phyloP scores from a whole-genome alignment of 2,329 filamentous ascomycete species.

The Cyphellophora attinorum region DNA sequence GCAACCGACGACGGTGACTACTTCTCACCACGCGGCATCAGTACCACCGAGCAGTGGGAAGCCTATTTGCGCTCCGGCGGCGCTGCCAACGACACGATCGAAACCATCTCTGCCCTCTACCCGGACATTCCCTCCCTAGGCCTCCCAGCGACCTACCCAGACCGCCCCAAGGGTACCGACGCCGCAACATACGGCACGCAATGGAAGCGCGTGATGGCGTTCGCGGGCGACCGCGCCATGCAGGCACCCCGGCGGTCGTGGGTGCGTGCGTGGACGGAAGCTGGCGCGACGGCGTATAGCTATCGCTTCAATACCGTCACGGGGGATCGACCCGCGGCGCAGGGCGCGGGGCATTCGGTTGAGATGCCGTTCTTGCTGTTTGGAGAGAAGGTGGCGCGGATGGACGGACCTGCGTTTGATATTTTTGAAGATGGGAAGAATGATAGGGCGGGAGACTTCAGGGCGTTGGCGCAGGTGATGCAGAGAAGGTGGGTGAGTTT shows the following conservation, averaged over 20 bases:
- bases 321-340: constrained; percentile 31
- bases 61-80: background rate
- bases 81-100: constrained; percentile 38
- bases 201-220: constrained; percentile 47
- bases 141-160: constrained; percentile 35
- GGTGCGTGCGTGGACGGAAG: constrained; percentile 41
- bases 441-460: constrained; percentile 32
- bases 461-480: constrained; percentile 38
- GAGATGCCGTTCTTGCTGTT: constrained; percentile 46
- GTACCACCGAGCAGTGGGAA: constrained; percentile 30
- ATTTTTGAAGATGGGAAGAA: constrained; percentile 25
- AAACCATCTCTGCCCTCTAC: constrained; percentile 33
- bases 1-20: constrained; percentile 54
- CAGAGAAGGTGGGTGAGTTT: constrained; percentile 44
- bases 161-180: constrained; percentile 3
- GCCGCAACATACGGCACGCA: constrained; percentile 28
- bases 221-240: constrained; percentile 45
- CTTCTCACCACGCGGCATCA: constrained; percentile 44
- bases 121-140: constrained; percentile 37
- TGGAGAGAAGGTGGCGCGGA: too few relatives aligned
- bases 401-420: too few relatives aligned
- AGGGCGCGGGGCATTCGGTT: constrained; percentile 44
- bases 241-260: constrained; percentile 47
- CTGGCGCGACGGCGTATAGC: constrained; percentile 43
- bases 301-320: constrained; percentile 53